Evolutionary conservation across 495 filamentous ascomycete genomes (phyloP), one percentile per base, ranked within the genome.

Genomic region (Xylaria palmicola): DNA sequence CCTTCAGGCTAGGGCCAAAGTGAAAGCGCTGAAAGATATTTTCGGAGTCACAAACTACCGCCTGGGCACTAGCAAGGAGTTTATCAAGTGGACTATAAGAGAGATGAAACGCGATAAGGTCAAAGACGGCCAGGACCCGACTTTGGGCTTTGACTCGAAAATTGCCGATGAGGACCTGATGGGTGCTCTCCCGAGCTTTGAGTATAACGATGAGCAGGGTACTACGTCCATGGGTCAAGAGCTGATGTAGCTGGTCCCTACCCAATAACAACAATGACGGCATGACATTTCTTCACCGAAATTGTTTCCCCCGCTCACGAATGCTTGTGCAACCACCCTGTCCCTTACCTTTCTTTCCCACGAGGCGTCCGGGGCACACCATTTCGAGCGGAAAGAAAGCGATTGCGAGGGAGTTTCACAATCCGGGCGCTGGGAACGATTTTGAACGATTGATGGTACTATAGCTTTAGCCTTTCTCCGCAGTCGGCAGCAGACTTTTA

Each of bases 121-220:
- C 51, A 66, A 71, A n/a, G 79, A 74, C 36, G 19, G 29, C 1
- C 66, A 55, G 30, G 64, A 69, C 45, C 67, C 58, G 29, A 62
- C 66, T 59, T 65, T 54, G 7, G 67, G 58, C 12, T 76, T 76
- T 39, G 74, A 74, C 59, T 67, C 67, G 5, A 67, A 74, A 44
- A 75, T 85, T 3, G 79, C 85, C 50, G 87, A 90, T 49, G 87
- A 90, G 69, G 86, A 90, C 66, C 74, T 90, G 40, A 90, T 90
- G 87, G 83, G 75, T 29, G 81, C 82, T 41, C 41, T 76, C 7
- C 17, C 67, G 20, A 40, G 40, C 37, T n/a, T n/a, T n/a, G n/a
- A n/a, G n/a, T n/a, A n/a, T n/a, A n/a, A n/a, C n/a, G n/a, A n/a
- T n/a, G n/a, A n/a, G n/a, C n/a, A n/a, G n/a, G n/a, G n/a, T n/a